A percentile compares a stretch with the other conserved stretches of the same genome.
Evolutionary conservation across 2,329 filamentous ascomycete species (phyloP).

Genomic region (Colletotrichum melonis): DNA sequence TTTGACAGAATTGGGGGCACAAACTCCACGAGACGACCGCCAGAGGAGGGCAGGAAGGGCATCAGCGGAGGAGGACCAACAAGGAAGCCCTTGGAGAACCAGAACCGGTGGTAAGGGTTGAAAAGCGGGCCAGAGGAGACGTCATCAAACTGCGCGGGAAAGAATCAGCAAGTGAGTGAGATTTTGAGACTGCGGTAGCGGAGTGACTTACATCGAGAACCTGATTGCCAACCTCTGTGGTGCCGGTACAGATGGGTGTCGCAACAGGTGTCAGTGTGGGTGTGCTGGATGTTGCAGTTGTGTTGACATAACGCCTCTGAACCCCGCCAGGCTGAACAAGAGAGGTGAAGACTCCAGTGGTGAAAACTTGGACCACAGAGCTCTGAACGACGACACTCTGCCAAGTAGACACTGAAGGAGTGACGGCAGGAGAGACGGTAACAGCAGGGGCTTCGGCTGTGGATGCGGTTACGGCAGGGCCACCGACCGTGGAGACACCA

Average conservation of each 20-base stretch:
- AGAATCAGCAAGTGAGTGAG: not conserved
- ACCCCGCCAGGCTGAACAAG: constrained; percentile 4
- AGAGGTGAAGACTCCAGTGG: constrained; percentile 4
- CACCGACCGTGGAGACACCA: not conserved
- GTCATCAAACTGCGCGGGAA: constrained; percentile 48
- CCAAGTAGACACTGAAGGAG: constrained; percentile 44
- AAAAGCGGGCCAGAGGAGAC: constrained; percentile 50
- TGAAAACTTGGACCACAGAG: constrained; percentile 16
- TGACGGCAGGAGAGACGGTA: constrained; percentile 19
- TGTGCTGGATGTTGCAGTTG: not conserved
- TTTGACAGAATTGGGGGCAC: constrained; percentile 49
- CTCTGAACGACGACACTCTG: constrained; percentile 31
- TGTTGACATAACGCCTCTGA: constrained; percentile 16
- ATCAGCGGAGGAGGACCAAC: constrained; percentile 48
- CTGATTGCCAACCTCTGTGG: constrained; percentile 47
- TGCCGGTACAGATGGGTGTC: constrained; percentile 34
- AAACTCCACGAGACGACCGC: constrained; percentile 53
- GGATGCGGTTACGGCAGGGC: not conserved
- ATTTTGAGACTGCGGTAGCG: constrained; percentile 31
- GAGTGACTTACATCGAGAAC: constrained; percentile 49
- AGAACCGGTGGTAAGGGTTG: constrained; percentile 52
- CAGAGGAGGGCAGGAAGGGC: constrained; percentile 51
- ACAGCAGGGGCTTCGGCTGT: not conserved
- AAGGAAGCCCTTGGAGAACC: constrained; percentile 56
- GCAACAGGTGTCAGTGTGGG: constrained; percentile 19